These are phyloP conservation scores for Moricandia arvensis DNA, from an alignment of 345 rosid species.

Conservation along the genomic window DNA sequence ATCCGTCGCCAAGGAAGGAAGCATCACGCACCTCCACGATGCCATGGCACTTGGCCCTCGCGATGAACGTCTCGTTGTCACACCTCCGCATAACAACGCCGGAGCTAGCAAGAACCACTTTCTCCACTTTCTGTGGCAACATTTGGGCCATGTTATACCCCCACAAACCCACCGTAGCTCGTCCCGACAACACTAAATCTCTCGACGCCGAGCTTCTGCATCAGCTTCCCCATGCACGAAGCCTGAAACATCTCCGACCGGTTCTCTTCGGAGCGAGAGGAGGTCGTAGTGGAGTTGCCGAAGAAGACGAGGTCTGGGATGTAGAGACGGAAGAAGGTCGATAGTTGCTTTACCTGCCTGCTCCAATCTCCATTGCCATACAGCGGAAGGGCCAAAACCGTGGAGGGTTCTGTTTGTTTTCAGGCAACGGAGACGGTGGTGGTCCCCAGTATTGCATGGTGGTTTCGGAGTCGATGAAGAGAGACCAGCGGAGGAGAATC, in stretches of 20 bases:
- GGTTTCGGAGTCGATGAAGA: slow-evolving; percentile 53
- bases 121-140: slow-evolving; percentile 74
- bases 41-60: slow-evolving; percentile 39
- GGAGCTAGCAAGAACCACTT: slow-evolving; percentile 80
- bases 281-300: slow-evolving; percentile 58
- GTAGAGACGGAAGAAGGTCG: slow-evolving; percentile 47
- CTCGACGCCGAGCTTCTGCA: slow-evolving; percentile 48
- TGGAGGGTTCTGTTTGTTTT: slow-evolving; percentile 37
- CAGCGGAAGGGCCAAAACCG: slow-evolving; percentile 77
- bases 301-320: slow-evolving; percentile 84
- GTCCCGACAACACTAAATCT: slow-evolving; percentile 60
- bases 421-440: neutral
- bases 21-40: slow-evolving; percentile 59
- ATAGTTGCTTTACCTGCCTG: slow-evolving; percentile 54
- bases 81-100: slow-evolving; percentile 56
- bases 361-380: slow-evolving; percentile 92
- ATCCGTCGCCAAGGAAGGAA: slow-evolving; percentile 55
- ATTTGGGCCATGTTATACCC: slow-evolving; percentile 68
- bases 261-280: slow-evolving; percentile 28
- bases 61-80: slow-evolving; percentile 49
- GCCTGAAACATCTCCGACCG: slow-evolving; percentile 81
- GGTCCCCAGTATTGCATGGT: slow-evolving; percentile 75
- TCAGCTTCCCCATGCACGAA: slow-evolving; percentile 45
- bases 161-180: no score
- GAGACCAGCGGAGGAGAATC: slow-evolving; percentile 65